Base-by-base conservation (phyloP, 176 grass and related monocot genomes). In the Carex parvula region DNA sequence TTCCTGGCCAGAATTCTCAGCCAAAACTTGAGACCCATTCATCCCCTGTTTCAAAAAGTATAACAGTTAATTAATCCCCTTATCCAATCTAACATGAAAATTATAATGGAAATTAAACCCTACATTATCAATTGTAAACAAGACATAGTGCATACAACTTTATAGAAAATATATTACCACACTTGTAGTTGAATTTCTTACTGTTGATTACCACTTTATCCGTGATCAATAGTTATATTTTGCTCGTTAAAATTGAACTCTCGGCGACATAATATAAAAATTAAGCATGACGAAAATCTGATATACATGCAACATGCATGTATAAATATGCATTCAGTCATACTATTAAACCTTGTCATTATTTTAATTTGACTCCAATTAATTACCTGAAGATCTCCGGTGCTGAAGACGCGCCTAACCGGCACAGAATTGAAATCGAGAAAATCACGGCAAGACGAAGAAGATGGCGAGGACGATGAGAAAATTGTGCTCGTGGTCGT, bases 321-420 rank as follows among this genome's bases (percentile, higher is more conserved):
- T 21, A 48, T 22, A 8, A 20, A 4, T 44, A 72, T 73, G 46
- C 41, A 54, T 11, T 50, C 44, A 68, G 30, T 5, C 29, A 35
- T 15, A 37, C 4, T 37, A 37, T 37, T 24, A 3, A 63, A 32
- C 12, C 12, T 32, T 5, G 9, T 63, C 42, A 26, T 66, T 14
- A 33, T 68, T 65, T 15, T 9, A 33, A 66, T 15, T 16, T 1
- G 16, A 33, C 29, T 33, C 18, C 11, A 41, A 41, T 69, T 69
- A 60, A n/a, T 60, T 69, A 87, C 85, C 85, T 81, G 61, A 69
- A 87, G 85, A 70, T 87, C 78, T 32, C 85, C 85, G 2, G 85
- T 74, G 76, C 85, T 87, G 50, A 63, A 71, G 46, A 87, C 85
- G 3, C 85, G 74, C 26, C 85, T 65, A 33, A 87, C 32, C 4